phyloP scores from a whole-genome alignment of 805 yeast species.

The Millerozyma miso region DNA sequence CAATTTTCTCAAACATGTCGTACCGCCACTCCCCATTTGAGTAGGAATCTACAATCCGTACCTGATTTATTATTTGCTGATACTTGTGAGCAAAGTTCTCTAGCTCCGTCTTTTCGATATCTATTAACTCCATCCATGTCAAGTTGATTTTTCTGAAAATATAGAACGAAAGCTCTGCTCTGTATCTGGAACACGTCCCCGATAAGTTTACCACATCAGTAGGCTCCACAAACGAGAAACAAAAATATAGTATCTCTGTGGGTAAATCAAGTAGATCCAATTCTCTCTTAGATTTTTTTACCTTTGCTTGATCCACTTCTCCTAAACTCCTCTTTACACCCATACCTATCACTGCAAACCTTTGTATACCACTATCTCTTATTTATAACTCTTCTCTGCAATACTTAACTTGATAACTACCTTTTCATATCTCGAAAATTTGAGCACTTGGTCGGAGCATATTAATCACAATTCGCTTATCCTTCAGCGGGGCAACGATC shows the following conservation, averaged over 20 bases:
- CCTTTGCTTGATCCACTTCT: constrained; percentile 2
- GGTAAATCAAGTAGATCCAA: constrained; percentile 6
- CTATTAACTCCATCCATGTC: constrained; percentile 22
- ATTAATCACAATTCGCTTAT: too few relatives aligned
- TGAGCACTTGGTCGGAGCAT: background rate
- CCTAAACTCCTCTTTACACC: background rate
- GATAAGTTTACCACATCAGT: constrained; percentile 12
- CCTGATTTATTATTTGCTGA: constrained; percentile 13
- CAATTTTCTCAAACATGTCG: constrained; percentile 18
- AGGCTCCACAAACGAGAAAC: constrained; percentile 1
- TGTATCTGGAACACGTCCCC: constrained; percentile 10
- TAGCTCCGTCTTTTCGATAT: background rate
- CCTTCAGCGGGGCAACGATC: too few relatives aligned
- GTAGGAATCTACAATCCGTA: constrained; percentile 27
- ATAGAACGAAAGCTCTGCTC: constrained; percentile 14
- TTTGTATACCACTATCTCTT: background rate
- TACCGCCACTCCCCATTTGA: constrained; percentile 36
- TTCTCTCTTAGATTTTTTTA: background rate
- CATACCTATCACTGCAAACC: too few relatives aligned
- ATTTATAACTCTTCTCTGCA: background rate
- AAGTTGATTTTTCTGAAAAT: constrained; percentile 20
- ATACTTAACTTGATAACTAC: background rate
- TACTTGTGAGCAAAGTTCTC: constrained; percentile 7
- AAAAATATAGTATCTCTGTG: constrained; percentile 7
- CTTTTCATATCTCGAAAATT: background rate